Base-by-base conservation (phyloP, 106 monocot species). In the Alisma plantagoaquatica region DNA sequence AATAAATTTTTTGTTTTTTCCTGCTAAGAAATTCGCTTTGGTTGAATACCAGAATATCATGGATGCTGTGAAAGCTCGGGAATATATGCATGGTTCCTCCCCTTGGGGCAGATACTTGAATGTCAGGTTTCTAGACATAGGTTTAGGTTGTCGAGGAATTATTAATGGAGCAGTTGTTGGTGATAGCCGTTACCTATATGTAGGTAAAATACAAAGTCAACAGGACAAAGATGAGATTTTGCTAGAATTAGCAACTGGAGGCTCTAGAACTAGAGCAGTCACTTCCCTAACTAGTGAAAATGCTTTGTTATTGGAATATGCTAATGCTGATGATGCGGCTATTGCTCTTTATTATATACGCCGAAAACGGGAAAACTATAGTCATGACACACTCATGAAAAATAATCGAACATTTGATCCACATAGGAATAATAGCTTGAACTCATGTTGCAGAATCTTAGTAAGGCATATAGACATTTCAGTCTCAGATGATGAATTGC, bases 31-130 rank as follows among this genome's bases (percentile, higher is more conserved):
- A 50, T 98, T 90, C 77, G 82, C 86, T 31, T 52, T 98, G 50
- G 49, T 82, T 33, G 90, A 82, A 65, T 98, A 90, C 47, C 61
- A 72, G 57, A 78, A 74, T 41, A 72, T 98, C 49, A 61, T 82
- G 59, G 85, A 98, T 76, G 81, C 98, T 54, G 79, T 98, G 14
- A 85, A 72, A 43, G 98, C 98, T 54, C 81, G 76, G 57, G 71
- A 83, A 49, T 72, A 63, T 57, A 82, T 98, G 90, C 81, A 85
- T 22, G 86, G 89, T n/a, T 90, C 90, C 42, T 76, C 81, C 16
- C 50, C 56, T 25, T 98, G 78, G 81, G 79, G 82, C 60, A 59
- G 80, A 19, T 56, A 46, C 44, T 71, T 98, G 59, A 49, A 22
- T 50, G 60, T 98, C 29, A 98, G 82, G 58, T 98, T 81, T 74